Evolutionary conservation across 208 protist genomes (phyloP).

Genomic region (Angomonas deanei): DNA sequence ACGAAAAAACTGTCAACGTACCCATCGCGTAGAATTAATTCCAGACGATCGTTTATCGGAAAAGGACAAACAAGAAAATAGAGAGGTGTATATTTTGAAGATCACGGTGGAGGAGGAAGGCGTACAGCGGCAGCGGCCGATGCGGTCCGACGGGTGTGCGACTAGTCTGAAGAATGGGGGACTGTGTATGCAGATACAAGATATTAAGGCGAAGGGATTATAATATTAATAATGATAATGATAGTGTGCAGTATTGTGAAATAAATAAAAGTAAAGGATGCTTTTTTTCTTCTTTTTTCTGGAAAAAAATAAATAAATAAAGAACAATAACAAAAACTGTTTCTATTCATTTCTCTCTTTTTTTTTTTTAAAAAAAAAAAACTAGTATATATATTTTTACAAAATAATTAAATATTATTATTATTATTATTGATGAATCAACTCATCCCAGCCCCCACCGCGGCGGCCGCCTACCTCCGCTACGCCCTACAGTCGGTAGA

Average conservation of each 20-base stretch:
- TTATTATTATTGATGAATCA: slow-evolving; percentile 1
- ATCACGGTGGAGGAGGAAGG: slow-evolving; percentile 66
- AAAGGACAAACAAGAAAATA: no score
- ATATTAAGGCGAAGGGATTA: slow-evolving; percentile 69
- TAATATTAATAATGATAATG: slow-evolving; percentile 15
- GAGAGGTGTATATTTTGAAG: slow-evolving; percentile 54
- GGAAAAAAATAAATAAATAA: not conserved
- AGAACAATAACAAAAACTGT: not conserved
- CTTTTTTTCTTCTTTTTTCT: slow-evolving; percentile 11
- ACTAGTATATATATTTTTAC: not conserved
- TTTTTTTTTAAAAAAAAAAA: not conserved
- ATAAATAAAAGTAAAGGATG: not conserved
- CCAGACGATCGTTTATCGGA: not conserved
- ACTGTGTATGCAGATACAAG: slow-evolving; percentile 83
- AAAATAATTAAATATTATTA: not conserved
- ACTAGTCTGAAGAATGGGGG: slow-evolving; percentile 54
- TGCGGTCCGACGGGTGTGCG: slow-evolving; percentile 56
- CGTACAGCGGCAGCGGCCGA: slow-evolving; percentile 30
- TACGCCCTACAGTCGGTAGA: not conserved
- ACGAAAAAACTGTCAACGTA: not conserved
- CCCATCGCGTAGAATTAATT: not conserved
- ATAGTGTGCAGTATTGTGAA: not conserved
- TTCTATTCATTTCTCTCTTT: not conserved
- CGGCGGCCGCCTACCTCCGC: not conserved
- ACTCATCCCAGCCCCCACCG: not conserved